phyloP scores from a whole-genome alignment of 257 asterid genomes.

The Solanum gracilifrons region DNA sequence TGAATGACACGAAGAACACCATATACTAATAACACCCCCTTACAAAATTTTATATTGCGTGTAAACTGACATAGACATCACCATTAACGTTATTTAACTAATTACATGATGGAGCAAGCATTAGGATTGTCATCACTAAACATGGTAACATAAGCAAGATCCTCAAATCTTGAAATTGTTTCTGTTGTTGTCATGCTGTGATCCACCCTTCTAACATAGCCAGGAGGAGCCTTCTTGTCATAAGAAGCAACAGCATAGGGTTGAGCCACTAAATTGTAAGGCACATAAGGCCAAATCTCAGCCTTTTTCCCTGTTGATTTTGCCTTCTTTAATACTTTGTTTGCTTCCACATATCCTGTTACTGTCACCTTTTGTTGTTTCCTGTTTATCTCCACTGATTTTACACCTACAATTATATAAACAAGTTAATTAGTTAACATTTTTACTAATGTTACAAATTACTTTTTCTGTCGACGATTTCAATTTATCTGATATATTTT shows the following conservation, averaged over 20 bases:
- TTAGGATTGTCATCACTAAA: conserved; percentile 85
- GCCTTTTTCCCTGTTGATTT: conserved; percentile 72
- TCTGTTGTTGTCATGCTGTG: not conserved
- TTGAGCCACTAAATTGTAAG: conserved; percentile 76
- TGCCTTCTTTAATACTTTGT: conserved; percentile 66
- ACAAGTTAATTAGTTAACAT: not conserved
- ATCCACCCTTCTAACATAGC: conserved; percentile 52
- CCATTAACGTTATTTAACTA: not conserved
- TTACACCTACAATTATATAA: conserved; percentile 34
- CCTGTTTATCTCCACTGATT: conserved; percentile 59
- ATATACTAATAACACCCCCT: not conserved
- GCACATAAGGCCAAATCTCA: conserved; percentile 88
- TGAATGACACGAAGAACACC: not conserved
- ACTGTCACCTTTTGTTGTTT: conserved; percentile 81
- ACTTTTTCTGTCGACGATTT: accelerated
- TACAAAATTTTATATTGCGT: not conserved
- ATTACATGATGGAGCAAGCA: conserved; percentile 72
- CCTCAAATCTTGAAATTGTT: conserved; percentile 32
- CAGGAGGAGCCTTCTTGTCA: conserved; percentile 90
- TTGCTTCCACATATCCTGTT: conserved; percentile 49
- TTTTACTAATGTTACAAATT: not conserved
- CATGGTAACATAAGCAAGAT: conserved; percentile 39
- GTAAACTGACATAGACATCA: not conserved
- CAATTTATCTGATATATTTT: not conserved
- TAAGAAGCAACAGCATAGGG: conserved; percentile 61